Base-by-base conservation (phyloP, 176 grass and related monocot species). In the Cocos nucifera region DNA sequence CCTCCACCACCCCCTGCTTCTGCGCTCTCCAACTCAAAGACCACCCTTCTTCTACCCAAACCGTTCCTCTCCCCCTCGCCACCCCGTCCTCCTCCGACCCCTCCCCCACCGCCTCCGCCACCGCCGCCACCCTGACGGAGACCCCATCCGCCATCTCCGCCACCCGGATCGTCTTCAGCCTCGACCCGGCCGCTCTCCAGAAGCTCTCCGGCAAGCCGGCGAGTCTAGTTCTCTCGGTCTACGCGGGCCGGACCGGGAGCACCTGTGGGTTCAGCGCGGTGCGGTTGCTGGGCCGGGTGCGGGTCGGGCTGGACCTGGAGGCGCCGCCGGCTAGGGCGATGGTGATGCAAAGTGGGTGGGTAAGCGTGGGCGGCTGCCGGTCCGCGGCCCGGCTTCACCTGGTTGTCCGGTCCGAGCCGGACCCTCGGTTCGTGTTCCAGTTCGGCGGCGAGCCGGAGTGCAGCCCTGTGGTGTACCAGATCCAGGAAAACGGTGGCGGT, bases 391-490 rank as follows among this genome's bases (percentile, higher is more conserved):
- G 65, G 62, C 77, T 97, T 28, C 87, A 91, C 32, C 78, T 97
- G 75, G 73, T 88, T 28, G 84, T 97, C 69, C 62, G 93, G 54
- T 73, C 87, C 15, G 93, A 97, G 68, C 81, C 93, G 35, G 93
- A 97, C 73, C 93, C 87, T 25, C 66, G 93, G 28, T 97, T 88
- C 63, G 87, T 97, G 28, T 97, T 97, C 71, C 93, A 97, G 81
- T 97, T 97, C 52, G 87, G 78, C 4, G 84, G 84, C 29, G 87
- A 97, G 59, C 93, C 93, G 15, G 87, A 91, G 78, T 91, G 87
- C 74, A 89, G 84, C 48, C 93, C 93, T 1, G 81, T 97, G 18
- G 84, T 92, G 61, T 92, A 88, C 53, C 93, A 97, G 70, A 83
- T 97, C 50, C 87, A 67, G 19, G 73, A 67, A 19, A 59, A 39